Evolutionary conservation across 768 basidiomycete species (phyloP), one percentile per base, ranked within the genome.

Genomic region (Leccinellum luteum): DNA sequence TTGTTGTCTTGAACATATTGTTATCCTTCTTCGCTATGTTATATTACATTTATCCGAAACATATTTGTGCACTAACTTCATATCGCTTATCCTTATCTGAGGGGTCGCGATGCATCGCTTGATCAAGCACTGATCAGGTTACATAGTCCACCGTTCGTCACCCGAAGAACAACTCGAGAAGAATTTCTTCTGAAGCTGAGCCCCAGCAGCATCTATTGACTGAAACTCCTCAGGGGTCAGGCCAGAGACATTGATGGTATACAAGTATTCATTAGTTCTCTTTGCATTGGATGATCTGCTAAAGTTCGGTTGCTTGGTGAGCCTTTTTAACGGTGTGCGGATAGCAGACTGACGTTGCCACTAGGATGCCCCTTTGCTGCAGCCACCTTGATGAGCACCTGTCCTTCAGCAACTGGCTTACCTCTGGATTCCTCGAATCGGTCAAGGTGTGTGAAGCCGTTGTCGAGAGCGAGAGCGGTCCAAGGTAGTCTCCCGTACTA

Each of bases 221-320:
- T 41, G 23, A 21, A 53, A 10, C 35, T 63, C 47, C 23, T 63
- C 27, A 5, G 44, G 49, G 23, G 41, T 63, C 38, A 31, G n/a
- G n/a, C n/a, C n/a, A n/a, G n/a, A 55, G 51, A 62, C 21, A 15
- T 35, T 30, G 41, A 35, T 6, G 25, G 15, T 32, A 13, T 59
- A 35, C 6, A 50, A 23, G 47, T 45, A 50, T 50, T 45, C 47
- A 50, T 43, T 48, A n/a, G 35, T 31, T 27, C 41, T 49, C 45
- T 41, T n/a, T n/a, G 28, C 38, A 54, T 44, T 57, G 1, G 27
- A 57, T 10, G 38, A 52, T 30, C 35, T 61, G 6, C 44, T 48
- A n/a, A 25, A 30, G 14, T 38, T 32, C 6, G 17, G 34, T 27
- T 35, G 30, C 6, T 32, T 10, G 12, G 60, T 21, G 13, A 21